Evolutionary conservation across 257 asterid species (phyloP).

Genomic region (Mentha longifolia): DNA sequence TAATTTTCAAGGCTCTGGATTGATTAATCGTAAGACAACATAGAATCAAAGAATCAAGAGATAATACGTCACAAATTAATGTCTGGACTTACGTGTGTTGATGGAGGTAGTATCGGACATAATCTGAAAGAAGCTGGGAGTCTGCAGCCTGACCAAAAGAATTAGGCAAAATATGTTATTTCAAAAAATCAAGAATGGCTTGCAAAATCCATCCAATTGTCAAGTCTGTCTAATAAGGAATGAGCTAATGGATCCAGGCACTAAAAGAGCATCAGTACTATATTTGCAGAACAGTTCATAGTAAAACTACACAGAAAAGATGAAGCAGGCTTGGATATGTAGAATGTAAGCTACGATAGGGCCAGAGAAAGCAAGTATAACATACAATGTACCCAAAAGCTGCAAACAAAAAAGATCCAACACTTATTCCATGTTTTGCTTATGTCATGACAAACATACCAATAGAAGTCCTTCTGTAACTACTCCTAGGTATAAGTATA

Average conservation of each 20-base stretch:
- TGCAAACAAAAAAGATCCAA: neutral
- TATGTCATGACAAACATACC: neutral
- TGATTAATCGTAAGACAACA: constrained; percentile 3
- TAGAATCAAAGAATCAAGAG: neutral
- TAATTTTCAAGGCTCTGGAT: neutral
- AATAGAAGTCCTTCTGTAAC: constrained; percentile 7
- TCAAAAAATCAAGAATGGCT: neutral
- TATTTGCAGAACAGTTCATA: neutral
- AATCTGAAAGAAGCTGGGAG: constrained; percentile 83
- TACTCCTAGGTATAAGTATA: neutral
- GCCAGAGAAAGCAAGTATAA: constrained; percentile 8
- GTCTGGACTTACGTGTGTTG: constrained; percentile 77
- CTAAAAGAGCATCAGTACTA: neutral
- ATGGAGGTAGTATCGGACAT: constrained; percentile 83
- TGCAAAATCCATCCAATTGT: neutral
- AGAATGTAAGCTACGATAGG: constrained; percentile 14
- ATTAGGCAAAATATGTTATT: constrained; percentile 28
- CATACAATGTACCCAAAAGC: neutral
- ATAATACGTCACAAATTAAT: constrained; percentile 6
- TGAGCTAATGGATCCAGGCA: constrained; percentile 11
- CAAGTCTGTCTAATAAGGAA: constrained; percentile 8
- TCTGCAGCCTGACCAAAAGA: constrained; percentile 74
- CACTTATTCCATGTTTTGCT: neutral
- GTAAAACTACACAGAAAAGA: neutral
- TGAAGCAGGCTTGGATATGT: neutral